Evolutionary conservation across 2,329 filamentous ascomycete genomes (phyloP), one percentile per base, ranked within the genome.

Genomic region (Tolypocladium guangdongense): DNA sequence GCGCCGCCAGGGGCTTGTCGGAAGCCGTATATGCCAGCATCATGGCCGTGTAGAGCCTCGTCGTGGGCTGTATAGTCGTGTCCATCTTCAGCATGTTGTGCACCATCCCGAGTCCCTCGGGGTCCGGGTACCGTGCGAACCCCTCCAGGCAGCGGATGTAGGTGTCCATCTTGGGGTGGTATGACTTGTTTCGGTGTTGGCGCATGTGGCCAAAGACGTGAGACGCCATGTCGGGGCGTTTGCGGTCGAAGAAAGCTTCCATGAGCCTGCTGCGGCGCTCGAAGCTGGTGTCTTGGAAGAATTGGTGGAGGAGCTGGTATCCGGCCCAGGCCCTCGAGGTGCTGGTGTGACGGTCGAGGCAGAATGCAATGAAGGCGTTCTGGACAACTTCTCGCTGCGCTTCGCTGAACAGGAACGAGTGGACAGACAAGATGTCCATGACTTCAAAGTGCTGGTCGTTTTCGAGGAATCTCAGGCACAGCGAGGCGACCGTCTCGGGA

Each of bases 11-110:
- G 0, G 86, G 76, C 58, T 83, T 76, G 7, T 81, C 87, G 62
- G 83, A 87, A 1, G 81, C 79, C 1, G 83, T 82, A 64, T 95
- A 92, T 0, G 89, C 91, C 14, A 93, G 76, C 84, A 99, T 96
- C 49, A 97, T 74, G 0, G 87, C 83, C 62, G 96, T 97, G 61
- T 86, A 82, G 2, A 97, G 74, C 53, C 74, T 76, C 0, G 92
- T 97, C 60, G 80, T 84, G 5, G 86, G 78, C 60, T 91, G 83
- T 38, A 97, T 78, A 43, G 82, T 80, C n/a, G 84, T 78, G 67
- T 99, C 93, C 67, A 96, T 84, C 71, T 96, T 97, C 59, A 96
- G 77, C 82, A 96, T 92, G 65, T 96, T 96, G 72, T 96, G 87
- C 2, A 95, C 81, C 57, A 87, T 81, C 55, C 83, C 81, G 22